These are phyloP conservation scores for Calophaca sinica DNA, from an alignment of 306 rosid species.

Conservation along the genomic window DNA sequence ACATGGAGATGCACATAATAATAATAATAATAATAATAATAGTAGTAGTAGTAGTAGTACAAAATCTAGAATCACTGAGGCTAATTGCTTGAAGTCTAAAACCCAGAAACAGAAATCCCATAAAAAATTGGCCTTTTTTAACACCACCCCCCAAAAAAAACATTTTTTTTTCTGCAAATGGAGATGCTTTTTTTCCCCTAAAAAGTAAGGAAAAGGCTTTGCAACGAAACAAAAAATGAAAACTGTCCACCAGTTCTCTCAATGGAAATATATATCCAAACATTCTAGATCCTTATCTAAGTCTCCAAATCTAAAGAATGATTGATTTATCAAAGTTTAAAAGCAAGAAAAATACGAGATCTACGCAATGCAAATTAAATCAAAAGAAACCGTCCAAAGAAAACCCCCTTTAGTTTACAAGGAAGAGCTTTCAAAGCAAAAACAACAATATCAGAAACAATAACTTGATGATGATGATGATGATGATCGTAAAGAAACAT, in stretches of 20 bases:
- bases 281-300: neutral
- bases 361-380: slow-evolving; percentile 36
- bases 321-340: slow-evolving; percentile 7
- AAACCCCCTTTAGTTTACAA: neutral
- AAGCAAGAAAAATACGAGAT: slow-evolving; percentile 47
- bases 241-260: neutral
- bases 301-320: neutral
- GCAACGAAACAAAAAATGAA: neutral
- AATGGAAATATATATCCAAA: too few species aligned
- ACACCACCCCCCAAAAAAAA: neutral
- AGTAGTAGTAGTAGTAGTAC: neutral
- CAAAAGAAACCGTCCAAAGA: neutral
- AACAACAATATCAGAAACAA: slow-evolving; percentile 7
- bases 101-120: slow-evolving; percentile 27
- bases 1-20: slow-evolving; percentile 8
- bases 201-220: neutral
- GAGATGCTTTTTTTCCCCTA: neutral
- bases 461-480: neutral
- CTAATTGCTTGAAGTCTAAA: neutral
- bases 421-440: neutral
- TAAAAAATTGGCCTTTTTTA: neutral
- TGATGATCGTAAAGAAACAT: neutral
- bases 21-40: too few species aligned
- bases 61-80: slow-evolving; percentile 3
- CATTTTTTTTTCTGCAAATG: too few species aligned